Conservation (phyloP, 148 eudicot genomes). For the Camellia lanceoleosa region DNA sequence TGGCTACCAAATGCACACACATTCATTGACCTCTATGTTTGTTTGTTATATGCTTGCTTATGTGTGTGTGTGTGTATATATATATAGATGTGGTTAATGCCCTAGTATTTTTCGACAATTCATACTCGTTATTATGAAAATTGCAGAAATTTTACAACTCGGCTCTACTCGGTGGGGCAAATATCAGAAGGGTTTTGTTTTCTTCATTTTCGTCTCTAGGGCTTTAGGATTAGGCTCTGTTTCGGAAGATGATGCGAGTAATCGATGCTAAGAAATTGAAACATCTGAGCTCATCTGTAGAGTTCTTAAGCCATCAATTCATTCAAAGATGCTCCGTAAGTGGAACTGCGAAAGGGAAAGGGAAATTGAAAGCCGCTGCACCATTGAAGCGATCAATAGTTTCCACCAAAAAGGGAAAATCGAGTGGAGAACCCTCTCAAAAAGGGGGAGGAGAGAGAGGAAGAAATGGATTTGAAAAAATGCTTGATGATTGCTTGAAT, state of each 20-base stretch:
- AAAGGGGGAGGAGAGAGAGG: constrained; percentile 37
- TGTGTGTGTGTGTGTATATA: background rate
- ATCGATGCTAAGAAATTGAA: constrained; percentile 30
- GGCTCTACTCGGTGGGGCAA: background rate
- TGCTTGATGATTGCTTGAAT: constrained; percentile 57
- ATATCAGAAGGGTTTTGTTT: background rate
- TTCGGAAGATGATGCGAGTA: constrained; percentile 25
- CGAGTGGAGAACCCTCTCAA: constrained; percentile 15
- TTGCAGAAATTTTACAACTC: background rate
- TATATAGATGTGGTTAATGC: background rate
- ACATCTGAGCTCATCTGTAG: constrained; percentile 30
- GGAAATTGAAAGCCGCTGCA: constrained; percentile 50
- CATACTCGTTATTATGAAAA: background rate
- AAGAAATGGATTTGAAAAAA: constrained; percentile 42
- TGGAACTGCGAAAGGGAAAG: constrained; percentile 90
- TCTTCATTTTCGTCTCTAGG: background rate
- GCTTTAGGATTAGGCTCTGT: background rate
- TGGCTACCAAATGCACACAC: background rate
- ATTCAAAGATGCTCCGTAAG: constrained; percentile 77
- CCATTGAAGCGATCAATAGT: constrained; percentile 53
- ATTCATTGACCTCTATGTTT: background rate
- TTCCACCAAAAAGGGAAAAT: constrained; percentile 46
- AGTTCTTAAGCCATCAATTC: constrained; percentile 44
- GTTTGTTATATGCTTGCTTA: background rate
- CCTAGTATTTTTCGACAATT: background rate